phyloP scores from a whole-genome alignment of 164 flowering plant genomes.

The Nelumbo lutea region DNA sequence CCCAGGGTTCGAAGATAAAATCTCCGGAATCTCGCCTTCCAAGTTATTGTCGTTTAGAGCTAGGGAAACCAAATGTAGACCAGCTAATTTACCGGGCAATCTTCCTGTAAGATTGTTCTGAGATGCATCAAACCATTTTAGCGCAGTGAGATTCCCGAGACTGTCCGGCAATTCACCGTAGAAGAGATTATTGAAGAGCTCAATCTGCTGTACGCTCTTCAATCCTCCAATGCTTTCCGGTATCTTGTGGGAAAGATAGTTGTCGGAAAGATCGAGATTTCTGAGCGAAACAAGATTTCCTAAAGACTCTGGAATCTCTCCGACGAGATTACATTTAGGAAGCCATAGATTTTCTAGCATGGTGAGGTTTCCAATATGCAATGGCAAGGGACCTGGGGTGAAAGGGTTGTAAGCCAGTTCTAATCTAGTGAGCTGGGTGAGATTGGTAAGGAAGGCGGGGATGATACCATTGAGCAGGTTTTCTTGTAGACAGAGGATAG shows the following conservation, averaged over 20 bases:
- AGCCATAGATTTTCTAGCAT: slow-evolving; percentile 49
- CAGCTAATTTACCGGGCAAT: slow-evolving; percentile 45
- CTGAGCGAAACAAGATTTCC: slow-evolving; percentile 31
- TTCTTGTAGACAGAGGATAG: slow-evolving; percentile 23
- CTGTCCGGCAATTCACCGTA: slow-evolving; percentile 58
- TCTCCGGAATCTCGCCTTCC: slow-evolving; percentile 46
- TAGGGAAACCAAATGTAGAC: slow-evolving; percentile 36
- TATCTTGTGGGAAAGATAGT: slow-evolving; percentile 44
- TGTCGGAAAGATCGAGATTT: slow-evolving; percentile 46
- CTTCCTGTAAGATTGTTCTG: slow-evolving; percentile 53
- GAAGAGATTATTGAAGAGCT: slow-evolving; percentile 41
- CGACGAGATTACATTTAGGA: slow-evolving; percentile 32
- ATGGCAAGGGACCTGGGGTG: slow-evolving; percentile 37
- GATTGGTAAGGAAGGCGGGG: slow-evolving; percentile 46
- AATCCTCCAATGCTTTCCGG: slow-evolving; percentile 44
- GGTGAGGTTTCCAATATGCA: slow-evolving; percentile 46
- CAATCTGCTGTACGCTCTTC: slow-evolving; percentile 32
- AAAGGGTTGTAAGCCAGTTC: slow-evolving; percentile 41
- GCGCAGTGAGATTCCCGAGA: slow-evolving; percentile 34
- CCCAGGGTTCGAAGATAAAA: slow-evolving; percentile 31
- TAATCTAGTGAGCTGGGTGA: slow-evolving; percentile 39
- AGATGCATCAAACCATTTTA: slow-evolving; percentile 48
- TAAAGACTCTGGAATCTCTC: slow-evolving; percentile 51
- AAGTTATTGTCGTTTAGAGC: slow-evolving; percentile 53
- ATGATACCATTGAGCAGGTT: slow-evolving; percentile 53